Evolutionary conservation across 2,329 filamentous ascomycete species (phyloP), one percentile per base, ranked within the genome.

Genomic region (Mycosphaerella sp.): DNA sequence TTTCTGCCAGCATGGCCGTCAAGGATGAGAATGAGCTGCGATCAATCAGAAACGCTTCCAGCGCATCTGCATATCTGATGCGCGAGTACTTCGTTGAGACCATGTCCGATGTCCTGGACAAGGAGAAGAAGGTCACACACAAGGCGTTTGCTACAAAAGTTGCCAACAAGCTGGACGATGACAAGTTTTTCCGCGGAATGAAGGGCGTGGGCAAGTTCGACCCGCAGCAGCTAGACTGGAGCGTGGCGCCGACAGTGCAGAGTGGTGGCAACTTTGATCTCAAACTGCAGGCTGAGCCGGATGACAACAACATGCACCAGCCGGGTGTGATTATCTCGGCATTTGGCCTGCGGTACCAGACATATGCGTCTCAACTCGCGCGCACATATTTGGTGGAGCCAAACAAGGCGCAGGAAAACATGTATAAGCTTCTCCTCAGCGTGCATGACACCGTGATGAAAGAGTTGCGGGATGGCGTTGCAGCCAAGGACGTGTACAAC

Each of bases 41-140:
- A 62, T 86, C 89, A 9, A 96, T 98, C 80, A 85, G 95, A 67
- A 95, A 92, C 63, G 90, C 92, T 4, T 93, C 93, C 52, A 87
- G 93, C 68, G 92, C 93, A 45, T 96, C 91, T 64, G 92, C 95
- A 61, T 91, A 90, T 55, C 78, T 97, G 56, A 95, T 97, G 85
- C 89, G 89, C 48, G 89, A 92, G 56, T 98, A 93, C 73, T 97
- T 97, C 70, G 85, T 98, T 61, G 93, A 98, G 68, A 91, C 96
- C 70, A 97, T 98, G 91, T 95, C 92, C 48, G 86, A 87, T 64
- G 86, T 97, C 49, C 82, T 98, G 56, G 93, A 98, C 67, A 86
- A 91, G 62, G 95, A 97, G 72, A 96, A 95, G 78, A 95, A 95
- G 69, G 89, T 97, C 68, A 93, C 90, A 59, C 93, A 98, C 73